A percentile compares a stretch with the other conserved stretches of the same genome.
Evolutionary conservation across 345 rosid genomes (phyloP).

Genomic region (Moringa oleifera): DNA sequence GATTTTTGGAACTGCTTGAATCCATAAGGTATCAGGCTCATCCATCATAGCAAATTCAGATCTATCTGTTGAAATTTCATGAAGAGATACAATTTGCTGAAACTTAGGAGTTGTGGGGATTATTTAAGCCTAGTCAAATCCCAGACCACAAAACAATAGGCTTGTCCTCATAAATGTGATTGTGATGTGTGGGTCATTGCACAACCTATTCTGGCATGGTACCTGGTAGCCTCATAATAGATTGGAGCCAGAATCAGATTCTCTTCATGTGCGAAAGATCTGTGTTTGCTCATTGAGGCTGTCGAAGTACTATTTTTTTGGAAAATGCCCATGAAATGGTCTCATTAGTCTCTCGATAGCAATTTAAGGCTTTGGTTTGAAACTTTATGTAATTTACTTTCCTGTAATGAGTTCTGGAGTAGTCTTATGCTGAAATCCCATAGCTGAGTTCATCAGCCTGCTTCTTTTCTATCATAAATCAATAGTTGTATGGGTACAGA

Average conservation of each 20-base stretch:
- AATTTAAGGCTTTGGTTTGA: background rate
- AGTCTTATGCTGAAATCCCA: background rate
- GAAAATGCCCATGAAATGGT: no score
- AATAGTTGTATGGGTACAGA: no score
- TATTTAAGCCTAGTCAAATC: background rate
- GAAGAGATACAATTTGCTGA: background rate
- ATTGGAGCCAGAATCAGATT: no score
- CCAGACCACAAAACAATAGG: background rate
- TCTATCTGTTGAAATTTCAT: background rate
- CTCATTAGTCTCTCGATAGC: background rate
- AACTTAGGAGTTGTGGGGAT: background rate
- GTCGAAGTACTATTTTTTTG: no score
- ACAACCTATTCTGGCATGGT: no score
- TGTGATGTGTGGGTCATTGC: background rate
- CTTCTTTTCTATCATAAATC: background rate
- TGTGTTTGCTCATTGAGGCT: no score
- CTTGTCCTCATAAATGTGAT: background rate
- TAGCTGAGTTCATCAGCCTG: background rate
- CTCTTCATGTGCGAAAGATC: no score
- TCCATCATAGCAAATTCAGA: background rate
- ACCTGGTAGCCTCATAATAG: no score
- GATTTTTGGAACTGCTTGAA: conserved; percentile 56
- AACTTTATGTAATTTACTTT: background rate
- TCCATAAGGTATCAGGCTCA: conserved; percentile 33
- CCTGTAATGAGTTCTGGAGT: background rate